Evolutionary conservation across 345 rosid genomes (phyloP).

Genomic region (Erysimum cheiranthoides): DNA sequence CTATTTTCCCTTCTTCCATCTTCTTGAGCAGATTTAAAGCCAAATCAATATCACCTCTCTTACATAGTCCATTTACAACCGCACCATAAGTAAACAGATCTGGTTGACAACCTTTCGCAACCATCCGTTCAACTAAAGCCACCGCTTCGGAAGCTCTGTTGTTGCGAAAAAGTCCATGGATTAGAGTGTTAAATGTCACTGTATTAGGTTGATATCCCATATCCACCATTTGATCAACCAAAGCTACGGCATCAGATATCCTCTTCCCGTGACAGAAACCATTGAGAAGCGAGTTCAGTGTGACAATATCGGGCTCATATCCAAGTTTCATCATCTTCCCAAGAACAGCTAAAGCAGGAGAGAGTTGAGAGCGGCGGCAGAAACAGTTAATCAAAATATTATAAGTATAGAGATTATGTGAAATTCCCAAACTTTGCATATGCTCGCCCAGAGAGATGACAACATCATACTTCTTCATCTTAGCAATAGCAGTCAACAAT

Average conservation of each 20-base stretch:
- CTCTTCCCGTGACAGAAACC: background rate
- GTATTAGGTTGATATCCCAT: background rate
- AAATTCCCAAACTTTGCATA: background rate
- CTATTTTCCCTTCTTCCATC: background rate
- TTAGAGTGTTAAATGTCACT: rapidly evolving
- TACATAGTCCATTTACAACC: background rate
- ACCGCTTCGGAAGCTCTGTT: background rate
- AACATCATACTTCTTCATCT: background rate
- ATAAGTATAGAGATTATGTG: background rate
- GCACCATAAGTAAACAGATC: background rate
- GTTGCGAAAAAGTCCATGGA: constrained; percentile 20
- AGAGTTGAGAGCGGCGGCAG: background rate
- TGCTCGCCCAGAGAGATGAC: background rate
- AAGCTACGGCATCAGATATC: background rate
- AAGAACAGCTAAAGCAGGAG: background rate
- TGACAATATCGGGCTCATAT: rapidly evolving
- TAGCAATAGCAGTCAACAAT: background rate
- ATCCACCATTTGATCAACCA: constrained; percentile 2
- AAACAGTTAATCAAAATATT: background rate
- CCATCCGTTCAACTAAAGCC: background rate
- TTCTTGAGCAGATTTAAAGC: background rate
- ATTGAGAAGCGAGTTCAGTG: rapidly evolving
- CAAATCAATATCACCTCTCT: constrained; percentile 9
- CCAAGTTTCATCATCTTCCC: constrained; percentile 23
- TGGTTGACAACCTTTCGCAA: background rate